Percentiles rank a stretch among this genome's conserved stretches.
phyloP scores from a whole-genome alignment of 768 basidiomycete species.

The Zangia roseola region DNA sequence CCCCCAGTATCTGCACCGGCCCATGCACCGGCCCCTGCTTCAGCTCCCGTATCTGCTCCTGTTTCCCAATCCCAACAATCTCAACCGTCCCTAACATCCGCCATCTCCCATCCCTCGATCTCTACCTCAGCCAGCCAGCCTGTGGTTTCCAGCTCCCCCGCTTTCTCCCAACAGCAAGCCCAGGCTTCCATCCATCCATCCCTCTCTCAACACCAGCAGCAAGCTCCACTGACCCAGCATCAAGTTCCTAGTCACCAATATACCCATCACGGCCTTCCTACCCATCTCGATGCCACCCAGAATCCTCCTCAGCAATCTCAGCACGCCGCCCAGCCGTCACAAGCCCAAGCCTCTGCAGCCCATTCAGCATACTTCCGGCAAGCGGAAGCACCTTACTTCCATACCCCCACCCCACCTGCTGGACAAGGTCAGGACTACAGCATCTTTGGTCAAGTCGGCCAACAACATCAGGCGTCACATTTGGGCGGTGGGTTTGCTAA shows the following conservation, averaged over 20 bases:
- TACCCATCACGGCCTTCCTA: slow-evolving; percentile 58
- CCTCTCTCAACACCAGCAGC: slow-evolving; percentile 34
- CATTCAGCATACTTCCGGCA: slow-evolving; percentile 70
- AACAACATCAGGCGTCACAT: slow-evolving; percentile 53
- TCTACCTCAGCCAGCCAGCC: slow-evolving; percentile 36
- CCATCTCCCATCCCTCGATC: slow-evolving; percentile 34
- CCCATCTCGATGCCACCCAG: slow-evolving; percentile 64
- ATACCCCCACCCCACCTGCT: slow-evolving; percentile 74
- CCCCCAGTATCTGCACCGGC: slow-evolving; percentile 9
- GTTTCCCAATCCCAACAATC: slow-evolving; percentile 8
- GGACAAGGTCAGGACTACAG: slow-evolving; percentile 59
- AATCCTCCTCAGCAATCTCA: slow-evolving; percentile 39
- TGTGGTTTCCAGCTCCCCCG: slow-evolving; percentile 23
- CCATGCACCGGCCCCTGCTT: neutral
- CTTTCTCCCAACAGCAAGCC: slow-evolving; percentile 31
- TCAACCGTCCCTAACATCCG: slow-evolving; percentile 22
- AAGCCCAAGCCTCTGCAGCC: slow-evolving; percentile 53
- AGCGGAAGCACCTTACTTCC: slow-evolving; percentile 70
- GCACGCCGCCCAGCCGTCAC: slow-evolving; percentile 38
- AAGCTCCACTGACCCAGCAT: slow-evolving; percentile 32
- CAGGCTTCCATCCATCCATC: slow-evolving; percentile 31
- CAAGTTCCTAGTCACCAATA: slow-evolving; percentile 47
- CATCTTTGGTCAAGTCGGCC: slow-evolving; percentile 63
- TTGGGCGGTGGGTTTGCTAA: slow-evolving; percentile 55
- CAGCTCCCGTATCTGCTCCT: slow-evolving; percentile 13